These are phyloP conservation scores for Clavulina sp. DNA, from an alignment of 768 basidiomycete genomes.

Conservation along the genomic window DNA sequence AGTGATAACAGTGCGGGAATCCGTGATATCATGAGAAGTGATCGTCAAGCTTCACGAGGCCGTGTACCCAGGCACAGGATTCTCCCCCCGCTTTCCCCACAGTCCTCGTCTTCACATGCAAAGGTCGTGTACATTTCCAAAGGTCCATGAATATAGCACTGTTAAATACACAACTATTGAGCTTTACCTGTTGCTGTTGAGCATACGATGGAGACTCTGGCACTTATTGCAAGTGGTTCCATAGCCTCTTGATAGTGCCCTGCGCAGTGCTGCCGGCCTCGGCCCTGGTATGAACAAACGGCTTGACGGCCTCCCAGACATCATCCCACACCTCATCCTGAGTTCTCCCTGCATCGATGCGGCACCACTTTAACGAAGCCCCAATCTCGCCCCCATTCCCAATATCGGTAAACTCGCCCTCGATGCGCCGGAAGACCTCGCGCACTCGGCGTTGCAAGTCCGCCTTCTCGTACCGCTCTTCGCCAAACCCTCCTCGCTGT, in stretches of 20 bases:
- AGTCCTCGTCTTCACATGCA: no score
- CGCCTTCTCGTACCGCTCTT: conserved; percentile 72
- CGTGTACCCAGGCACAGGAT: no score
- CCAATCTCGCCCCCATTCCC: conserved; percentile 25
- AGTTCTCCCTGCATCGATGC: conserved; percentile 38
- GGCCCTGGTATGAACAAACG: conserved; percentile 26
- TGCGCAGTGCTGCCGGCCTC: conserved; percentile 24
- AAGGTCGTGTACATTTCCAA: no score
- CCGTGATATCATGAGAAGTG: no score
- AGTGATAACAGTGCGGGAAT: no score
- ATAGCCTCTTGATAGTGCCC: conserved; percentile 31
- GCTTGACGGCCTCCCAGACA: conserved; percentile 27
- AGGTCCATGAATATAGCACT: no score
- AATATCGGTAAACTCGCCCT: conserved; percentile 27
- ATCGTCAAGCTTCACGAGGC: no score
- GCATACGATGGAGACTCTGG: no score
- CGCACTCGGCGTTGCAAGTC: conserved; percentile 56
- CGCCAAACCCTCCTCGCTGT: conserved; percentile 62
- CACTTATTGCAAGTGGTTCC: no score
- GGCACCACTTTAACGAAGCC: conserved; percentile 27
- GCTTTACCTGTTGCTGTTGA: no score
- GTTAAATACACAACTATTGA: no score
- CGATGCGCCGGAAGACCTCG: conserved; percentile 38
- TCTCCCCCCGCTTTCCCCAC: no score
- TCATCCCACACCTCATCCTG: conserved; percentile 33